Evolutionary conservation across 2,329 filamentous ascomycete genomes (phyloP), one percentile per base, ranked within the genome.

Genomic region (Albifimbria verrucaria): DNA sequence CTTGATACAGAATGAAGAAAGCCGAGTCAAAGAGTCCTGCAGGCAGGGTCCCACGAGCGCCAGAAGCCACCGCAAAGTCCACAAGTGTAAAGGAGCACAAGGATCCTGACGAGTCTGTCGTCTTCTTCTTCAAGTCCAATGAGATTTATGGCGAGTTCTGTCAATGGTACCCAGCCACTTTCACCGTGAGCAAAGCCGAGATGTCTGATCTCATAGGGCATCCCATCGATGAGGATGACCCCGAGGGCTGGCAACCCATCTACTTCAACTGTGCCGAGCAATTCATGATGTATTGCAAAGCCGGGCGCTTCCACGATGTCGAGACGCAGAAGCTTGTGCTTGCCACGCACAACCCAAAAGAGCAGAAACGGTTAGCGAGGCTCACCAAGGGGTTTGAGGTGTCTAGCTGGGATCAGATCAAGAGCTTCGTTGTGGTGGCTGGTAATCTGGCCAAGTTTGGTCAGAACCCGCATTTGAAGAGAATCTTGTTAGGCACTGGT

Each of bases 221-320:
- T 18, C 48, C 56, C 6, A 51, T 64, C 22, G 57, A 61, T 47
- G 52, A 48, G 9, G 46, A 48, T 11, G 46, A 36, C 25, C 55
- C 58, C 7, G 51, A 54, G 3, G 52, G 52, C 7, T 24, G 46
- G 46, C 46, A 48, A 20, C 46, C 51, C 45, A 62, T 71, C 49
- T 61, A 57, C 4, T 72, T 74, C 57, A 59, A 55, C 50, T 71
- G 66, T 49, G 68, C 66, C 4, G 71, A 74, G 57, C 70, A 74
- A 52, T 73, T 71, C 57, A 73, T 73, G 70, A 73, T 72, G 72
- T 73, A 67, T 57, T 70, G 68, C 64, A 73, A 74, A 60, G 71
- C 71, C 7, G 62, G 59, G 10, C 63, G 63, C 7, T 73, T 73
- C 55, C 48, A 56, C 52, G 70, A 73, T 57, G 41, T 28, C 15